Conservation (phyloP, 164 flowering plant species). For the Annona cherimola region DNA sequence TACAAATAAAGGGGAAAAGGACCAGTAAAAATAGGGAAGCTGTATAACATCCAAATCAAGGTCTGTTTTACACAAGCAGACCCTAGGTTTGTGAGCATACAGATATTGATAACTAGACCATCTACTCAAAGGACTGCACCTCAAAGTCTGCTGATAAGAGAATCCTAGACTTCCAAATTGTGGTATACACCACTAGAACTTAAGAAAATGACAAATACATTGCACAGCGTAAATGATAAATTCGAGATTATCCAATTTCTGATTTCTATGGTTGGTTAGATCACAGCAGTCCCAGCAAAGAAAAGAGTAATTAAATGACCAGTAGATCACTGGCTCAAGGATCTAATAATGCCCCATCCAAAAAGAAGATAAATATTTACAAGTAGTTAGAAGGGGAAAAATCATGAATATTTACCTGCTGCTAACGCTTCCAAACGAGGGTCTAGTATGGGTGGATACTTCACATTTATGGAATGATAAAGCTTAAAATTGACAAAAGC, state of each 20-base stretch:
- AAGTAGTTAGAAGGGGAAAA: not conserved
- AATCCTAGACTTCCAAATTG: not conserved
- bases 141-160: not conserved
- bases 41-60: not conserved
- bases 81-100: not conserved
- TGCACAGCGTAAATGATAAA: too few relatives aligned
- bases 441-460: conserved; percentile 91
- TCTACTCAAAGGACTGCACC: not conserved
- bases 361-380: too few relatives aligned
- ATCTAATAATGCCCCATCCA: not conserved
- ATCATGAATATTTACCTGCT: conserved; percentile 45
- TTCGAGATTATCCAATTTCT: too few relatives aligned
- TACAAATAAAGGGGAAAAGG: not conserved
- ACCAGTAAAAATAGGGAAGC: not conserved
- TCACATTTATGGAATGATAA: conserved; percentile 71
- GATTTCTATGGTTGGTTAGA: too few relatives aligned
- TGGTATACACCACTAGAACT: not conserved
- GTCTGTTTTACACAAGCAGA: not conserved
- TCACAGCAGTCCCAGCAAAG: too few relatives aligned
- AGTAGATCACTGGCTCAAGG: not conserved
- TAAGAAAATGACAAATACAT: not conserved
- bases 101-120: not conserved
- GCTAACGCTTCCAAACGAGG: conserved; percentile 81
- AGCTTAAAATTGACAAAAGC: conserved; percentile 68
- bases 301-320: too few relatives aligned